Percentiles rank a stretch among this genome's conserved stretches.
These are phyloP conservation scores for Nicotiana attenuata DNA, from an alignment of 257 asterid species.

Conservation along the genomic window DNA sequence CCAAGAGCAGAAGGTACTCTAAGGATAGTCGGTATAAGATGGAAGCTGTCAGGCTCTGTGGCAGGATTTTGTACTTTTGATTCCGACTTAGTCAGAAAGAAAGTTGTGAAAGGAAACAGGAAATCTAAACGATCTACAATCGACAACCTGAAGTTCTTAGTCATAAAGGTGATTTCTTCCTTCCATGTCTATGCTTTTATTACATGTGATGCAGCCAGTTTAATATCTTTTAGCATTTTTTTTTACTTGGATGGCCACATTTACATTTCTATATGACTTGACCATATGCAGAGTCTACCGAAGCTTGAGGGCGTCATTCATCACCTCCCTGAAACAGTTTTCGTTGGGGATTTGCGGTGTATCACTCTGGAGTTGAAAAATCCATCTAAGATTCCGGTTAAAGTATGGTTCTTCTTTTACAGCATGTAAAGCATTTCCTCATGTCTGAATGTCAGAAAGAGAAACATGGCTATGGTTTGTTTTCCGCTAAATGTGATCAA, in stretches of 20 bases:
- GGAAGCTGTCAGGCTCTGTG: slow-evolving; percentile 91
- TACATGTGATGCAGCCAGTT: not conserved
- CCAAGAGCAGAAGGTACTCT: slow-evolving; percentile 83
- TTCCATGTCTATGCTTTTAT: not conserved
- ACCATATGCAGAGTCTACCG: slow-evolving; percentile 66
- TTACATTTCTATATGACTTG: slow-evolving; percentile 25
- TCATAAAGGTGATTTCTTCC: slow-evolving; percentile 58
- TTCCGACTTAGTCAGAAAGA: slow-evolving; percentile 50
- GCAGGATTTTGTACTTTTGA: slow-evolving; percentile 69
- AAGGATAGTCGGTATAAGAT: slow-evolving; percentile 81
- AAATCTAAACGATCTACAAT: slow-evolving; percentile 41
- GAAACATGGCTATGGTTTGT: not conserved
- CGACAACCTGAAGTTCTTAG: slow-evolving; percentile 69
- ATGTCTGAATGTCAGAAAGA: not conserved
- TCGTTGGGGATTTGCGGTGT: slow-evolving; percentile 73
- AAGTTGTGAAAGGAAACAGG: slow-evolving; percentile 49
- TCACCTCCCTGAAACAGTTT: slow-evolving; percentile 60
- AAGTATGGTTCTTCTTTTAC: slow-evolving; percentile 38
- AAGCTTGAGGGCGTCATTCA: slow-evolving; percentile 75
- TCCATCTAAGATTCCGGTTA: slow-evolving; percentile 69
- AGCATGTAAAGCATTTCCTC: not conserved
- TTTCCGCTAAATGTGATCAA: not conserved
- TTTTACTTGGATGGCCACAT: not conserved
- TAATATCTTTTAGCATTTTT: not conserved
- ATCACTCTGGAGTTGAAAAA: slow-evolving; percentile 81